A percentile compares a stretch with the other conserved stretches of the same genome.
Evolutionary conservation across 73 alveolate species (phyloP).

Genomic region (Paramecium pentaurelia): DNA sequence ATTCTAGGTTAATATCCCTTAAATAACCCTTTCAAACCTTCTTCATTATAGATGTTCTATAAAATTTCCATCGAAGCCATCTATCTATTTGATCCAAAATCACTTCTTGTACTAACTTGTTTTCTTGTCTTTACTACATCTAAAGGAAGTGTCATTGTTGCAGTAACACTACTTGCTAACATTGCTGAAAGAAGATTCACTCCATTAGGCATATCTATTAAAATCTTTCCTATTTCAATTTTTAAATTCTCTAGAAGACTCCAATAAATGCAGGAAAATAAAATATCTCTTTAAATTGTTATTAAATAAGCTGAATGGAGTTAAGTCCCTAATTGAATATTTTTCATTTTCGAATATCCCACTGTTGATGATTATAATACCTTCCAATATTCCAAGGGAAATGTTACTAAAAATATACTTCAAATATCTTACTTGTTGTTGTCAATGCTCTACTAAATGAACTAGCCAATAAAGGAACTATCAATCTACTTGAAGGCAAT

Average conservation of each 20-base stretch:
- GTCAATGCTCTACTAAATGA: slow-evolving; percentile 49
- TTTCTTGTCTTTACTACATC: slow-evolving; percentile 59
- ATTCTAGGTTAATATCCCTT: slow-evolving; percentile 25
- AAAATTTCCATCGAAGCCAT: neutral
- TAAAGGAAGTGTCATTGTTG: slow-evolving; percentile 48
- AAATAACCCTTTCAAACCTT: slow-evolving; percentile 8
- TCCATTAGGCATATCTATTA: neutral
- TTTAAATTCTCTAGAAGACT: slow-evolving; percentile 50
- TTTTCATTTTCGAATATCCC: slow-evolving; percentile 38
- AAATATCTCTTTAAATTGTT: slow-evolving; percentile 50
- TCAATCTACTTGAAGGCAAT: neutral
- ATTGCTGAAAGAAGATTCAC: slow-evolving; percentile 31
- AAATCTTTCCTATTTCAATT: neutral
- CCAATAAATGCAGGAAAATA: slow-evolving; percentile 60
- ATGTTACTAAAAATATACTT: slow-evolving; percentile 35
- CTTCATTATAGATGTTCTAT: neutral
- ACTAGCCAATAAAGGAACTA: slow-evolving; percentile 48
- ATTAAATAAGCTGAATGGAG: slow-evolving; percentile 44
- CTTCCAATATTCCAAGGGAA: slow-evolving; percentile 60
- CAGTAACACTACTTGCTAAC: slow-evolving; percentile 55
- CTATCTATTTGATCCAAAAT: neutral
- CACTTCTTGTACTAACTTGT: slow-evolving; percentile 45
- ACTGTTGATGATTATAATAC: slow-evolving; percentile 37
- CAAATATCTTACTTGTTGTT: slow-evolving; percentile 35
- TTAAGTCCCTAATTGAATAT: slow-evolving; percentile 39